These are phyloP conservation scores for Tetracentron sinense DNA, from an alignment of 164 flowering plant species.

Conservation along the genomic window DNA sequence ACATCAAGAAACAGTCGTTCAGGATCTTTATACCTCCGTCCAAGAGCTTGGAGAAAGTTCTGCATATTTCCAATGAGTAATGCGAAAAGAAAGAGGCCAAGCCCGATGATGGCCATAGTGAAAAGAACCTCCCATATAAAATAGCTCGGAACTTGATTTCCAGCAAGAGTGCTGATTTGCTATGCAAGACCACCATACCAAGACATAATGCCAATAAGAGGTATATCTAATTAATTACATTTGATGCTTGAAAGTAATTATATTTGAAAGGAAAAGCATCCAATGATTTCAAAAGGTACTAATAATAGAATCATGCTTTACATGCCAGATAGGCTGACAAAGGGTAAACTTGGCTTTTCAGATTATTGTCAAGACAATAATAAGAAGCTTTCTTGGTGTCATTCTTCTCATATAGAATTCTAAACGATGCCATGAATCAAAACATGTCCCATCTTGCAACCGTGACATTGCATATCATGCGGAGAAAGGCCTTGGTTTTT, in stretches of 20 bases:
- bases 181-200: conserved; percentile 19
- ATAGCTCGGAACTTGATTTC: conserved; percentile 78
- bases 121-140: conserved; percentile 85
- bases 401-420: too few relatives aligned
- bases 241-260: background rate
- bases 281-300: too few relatives aligned
- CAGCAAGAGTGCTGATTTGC: conserved; percentile 93
- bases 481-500: too few relatives aligned
- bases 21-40: conserved; percentile 50
- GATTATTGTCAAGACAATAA: too few relatives aligned
- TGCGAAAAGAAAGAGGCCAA: conserved; percentile 86
- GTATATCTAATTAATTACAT: background rate
- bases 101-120: conserved; percentile 77
- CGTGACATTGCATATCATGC: too few relatives aligned
- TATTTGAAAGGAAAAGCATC: background rate
- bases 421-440: too few relatives aligned
- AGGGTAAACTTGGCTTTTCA: background rate
- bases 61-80: conserved; percentile 94
- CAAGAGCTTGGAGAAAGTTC: conserved; percentile 87
- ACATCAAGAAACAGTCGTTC: background rate
- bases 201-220: conserved; percentile 4
- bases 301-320: too few relatives aligned
- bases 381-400: too few relatives aligned
- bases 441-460: too few relatives aligned
- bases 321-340: background rate